phyloP scores from a whole-genome alignment of 2,329 filamentous ascomycete species.

The Aspergillus ibericus region DNA sequence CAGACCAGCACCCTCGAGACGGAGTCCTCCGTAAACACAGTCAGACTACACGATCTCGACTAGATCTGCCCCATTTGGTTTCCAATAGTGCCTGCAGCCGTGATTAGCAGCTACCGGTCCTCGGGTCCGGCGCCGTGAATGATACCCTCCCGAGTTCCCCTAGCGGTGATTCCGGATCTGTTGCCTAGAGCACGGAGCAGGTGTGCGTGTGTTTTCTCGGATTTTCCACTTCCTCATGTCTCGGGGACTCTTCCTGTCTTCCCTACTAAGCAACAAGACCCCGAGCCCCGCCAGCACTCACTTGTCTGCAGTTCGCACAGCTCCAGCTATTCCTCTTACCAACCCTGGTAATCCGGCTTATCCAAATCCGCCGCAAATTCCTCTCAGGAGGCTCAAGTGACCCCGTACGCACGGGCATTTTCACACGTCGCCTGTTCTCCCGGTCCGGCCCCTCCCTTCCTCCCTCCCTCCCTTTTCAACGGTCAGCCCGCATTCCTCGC shows the following conservation, averaged over 20 bases:
- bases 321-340: too few relatives aligned
- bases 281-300: neutral
- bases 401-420: neutral
- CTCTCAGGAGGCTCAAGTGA: neutral
- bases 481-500: neutral
- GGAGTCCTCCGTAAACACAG: neutral
- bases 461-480: neutral
- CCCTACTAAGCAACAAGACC: neutral
- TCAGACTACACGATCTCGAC: neutral
- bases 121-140: neutral
- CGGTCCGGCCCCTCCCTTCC: neutral
- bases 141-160: neutral
- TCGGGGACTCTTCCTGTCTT: neutral
- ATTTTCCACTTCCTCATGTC: neutral
- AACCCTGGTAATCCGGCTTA: neutral
- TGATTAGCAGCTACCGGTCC: constrained; percentile 1
- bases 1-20: neutral
- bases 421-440: neutral
- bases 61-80: constrained; percentile 4
- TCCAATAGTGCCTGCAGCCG: constrained; percentile 3
- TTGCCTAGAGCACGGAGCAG: neutral
- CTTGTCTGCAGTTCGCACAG: neutral
- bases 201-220: neutral
- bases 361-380: neutral
- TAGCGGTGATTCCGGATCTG: neutral